These are phyloP conservation scores for Hypericum androsaemum DNA, from an alignment of 345 rosid species.

Conservation along the genomic window DNA sequence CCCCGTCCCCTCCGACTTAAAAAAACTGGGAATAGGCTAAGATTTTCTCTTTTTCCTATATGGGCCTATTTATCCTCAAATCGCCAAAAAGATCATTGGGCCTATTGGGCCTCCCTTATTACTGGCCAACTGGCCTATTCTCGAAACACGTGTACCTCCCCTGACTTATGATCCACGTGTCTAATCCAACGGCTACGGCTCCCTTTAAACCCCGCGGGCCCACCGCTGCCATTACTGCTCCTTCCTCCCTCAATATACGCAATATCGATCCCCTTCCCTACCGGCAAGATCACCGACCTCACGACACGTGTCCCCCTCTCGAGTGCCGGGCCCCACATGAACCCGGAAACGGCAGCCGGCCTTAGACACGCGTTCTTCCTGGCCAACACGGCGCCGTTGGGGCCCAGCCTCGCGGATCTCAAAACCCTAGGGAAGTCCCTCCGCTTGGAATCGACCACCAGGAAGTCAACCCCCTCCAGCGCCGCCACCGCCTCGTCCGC, in stretches of 20 bases:
- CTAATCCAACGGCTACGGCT: constrained; percentile 65
- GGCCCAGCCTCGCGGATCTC: constrained; percentile 46
- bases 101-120: no score
- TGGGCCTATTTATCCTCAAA: no score
- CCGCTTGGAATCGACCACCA: constrained; percentile 58
- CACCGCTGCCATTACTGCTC: constrained; percentile 6
- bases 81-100: no score
- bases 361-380: constrained; percentile 58
- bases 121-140: no score
- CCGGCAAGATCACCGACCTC: constrained; percentile 58
- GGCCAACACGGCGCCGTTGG: constrained; percentile 64
- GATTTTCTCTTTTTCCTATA: no score
- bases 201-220: constrained; percentile 12
- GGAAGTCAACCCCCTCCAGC: constrained; percentile 52
- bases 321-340: constrained; percentile 49
- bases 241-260: constrained; percentile 28
- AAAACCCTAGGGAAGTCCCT: constrained; percentile 50
- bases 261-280: constrained; percentile 69
- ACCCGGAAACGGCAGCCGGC: constrained; percentile 20
- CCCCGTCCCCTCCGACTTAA: no score
- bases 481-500: constrained; percentile 39
- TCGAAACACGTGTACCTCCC: constrained; percentile 50
- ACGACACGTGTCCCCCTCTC: constrained; percentile 49
- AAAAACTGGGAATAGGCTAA: no score
- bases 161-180: constrained; percentile 53